These are phyloP conservation scores for Magnolia officinalis DNA, from an alignment of 164 flowering plant genomes.

Conservation along the genomic window DNA sequence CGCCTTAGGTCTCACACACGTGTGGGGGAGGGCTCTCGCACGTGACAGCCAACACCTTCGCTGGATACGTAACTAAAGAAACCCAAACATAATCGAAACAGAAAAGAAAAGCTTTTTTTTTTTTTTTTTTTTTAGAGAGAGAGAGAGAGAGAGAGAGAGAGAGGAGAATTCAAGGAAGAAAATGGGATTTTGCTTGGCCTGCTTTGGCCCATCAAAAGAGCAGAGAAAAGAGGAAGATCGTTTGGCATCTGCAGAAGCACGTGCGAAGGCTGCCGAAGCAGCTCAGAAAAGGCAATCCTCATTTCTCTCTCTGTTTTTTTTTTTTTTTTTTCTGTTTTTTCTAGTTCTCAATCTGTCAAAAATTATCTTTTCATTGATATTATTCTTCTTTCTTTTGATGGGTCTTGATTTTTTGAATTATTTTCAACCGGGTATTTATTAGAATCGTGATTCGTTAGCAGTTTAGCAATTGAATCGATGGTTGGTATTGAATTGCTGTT, in stretches of 20 bases:
- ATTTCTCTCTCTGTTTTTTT: not conserved
- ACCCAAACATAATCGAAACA: not conserved
- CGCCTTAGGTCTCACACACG: too few relatives aligned
- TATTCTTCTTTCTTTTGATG: not conserved
- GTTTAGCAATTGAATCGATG: not conserved
- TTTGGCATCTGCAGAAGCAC: conserved; percentile 69
- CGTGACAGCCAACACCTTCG: too few relatives aligned
- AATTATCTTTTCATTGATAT: not conserved
- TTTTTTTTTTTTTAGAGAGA: too few relatives aligned
- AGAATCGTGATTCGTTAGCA: not conserved
- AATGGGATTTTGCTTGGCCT: conserved; percentile 51
- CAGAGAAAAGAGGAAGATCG: conserved; percentile 59
- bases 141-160: not conserved
- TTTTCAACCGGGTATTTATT: not conserved
- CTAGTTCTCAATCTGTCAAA: not conserved
- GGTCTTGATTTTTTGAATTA: not conserved
- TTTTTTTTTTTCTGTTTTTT: not conserved
- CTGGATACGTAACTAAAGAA: too few relatives aligned
- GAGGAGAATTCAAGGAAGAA: conserved; percentile 10
- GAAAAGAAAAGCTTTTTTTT: not conserved
- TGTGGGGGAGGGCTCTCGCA: too few relatives aligned
- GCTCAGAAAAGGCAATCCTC: conserved; percentile 69
- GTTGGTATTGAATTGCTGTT: not conserved
- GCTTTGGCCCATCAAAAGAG: conserved; percentile 50
- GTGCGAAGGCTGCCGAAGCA: conserved; percentile 84